Conservation (phyloP, 1,284 basidiomycete genomes). For the Trichosporon sp. region DNA sequence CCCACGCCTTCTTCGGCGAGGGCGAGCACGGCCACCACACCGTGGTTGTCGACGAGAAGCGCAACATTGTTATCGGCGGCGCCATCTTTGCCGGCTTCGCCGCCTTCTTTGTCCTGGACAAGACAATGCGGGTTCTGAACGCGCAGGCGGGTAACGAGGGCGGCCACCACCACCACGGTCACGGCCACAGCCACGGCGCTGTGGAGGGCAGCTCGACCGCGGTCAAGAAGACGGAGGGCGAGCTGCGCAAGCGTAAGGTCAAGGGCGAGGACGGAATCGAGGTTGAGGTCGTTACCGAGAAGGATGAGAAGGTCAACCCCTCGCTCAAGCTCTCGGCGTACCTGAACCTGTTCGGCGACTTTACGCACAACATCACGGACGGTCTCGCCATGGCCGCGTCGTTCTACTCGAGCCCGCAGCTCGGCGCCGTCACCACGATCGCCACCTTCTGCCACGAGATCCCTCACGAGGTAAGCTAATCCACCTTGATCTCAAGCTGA, state of each 20-base stretch:
- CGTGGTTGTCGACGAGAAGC: slow-evolving; percentile 81
- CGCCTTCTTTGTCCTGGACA: slow-evolving; percentile 86
- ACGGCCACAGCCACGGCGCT: slow-evolving; percentile 55
- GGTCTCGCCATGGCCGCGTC: slow-evolving; percentile 81
- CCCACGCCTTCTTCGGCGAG: slow-evolving; percentile 86
- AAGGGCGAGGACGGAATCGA: slow-evolving; percentile 36
- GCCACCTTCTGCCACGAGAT: slow-evolving; percentile 91
- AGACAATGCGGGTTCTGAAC: slow-evolving; percentile 74
- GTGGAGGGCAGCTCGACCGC: slow-evolving; percentile 34
- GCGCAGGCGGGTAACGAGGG: slow-evolving; percentile 57
- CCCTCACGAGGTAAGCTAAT: slow-evolving; percentile 66
- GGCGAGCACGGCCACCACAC: slow-evolving; percentile 67
- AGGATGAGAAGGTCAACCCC: slow-evolving; percentile 41
- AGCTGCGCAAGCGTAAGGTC: slow-evolving; percentile 46
- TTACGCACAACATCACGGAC: slow-evolving; percentile 73
- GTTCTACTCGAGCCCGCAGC: slow-evolving; percentile 83
- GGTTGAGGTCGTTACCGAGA: slow-evolving; percentile 23
- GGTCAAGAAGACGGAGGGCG: slow-evolving; percentile 31
- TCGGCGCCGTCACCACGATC: slow-evolving; percentile 84
- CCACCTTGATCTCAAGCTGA: background rate
- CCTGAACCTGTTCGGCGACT: slow-evolving; percentile 85
- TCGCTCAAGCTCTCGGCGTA: slow-evolving; percentile 79
- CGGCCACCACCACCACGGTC: slow-evolving; percentile 63
- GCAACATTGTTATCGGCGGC: slow-evolving; percentile 82
- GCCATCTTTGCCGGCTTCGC: slow-evolving; percentile 82